Evolutionary conservation across 2,329 filamentous ascomycete genomes (phyloP).

Genomic region (Thyridium curvatum): DNA sequence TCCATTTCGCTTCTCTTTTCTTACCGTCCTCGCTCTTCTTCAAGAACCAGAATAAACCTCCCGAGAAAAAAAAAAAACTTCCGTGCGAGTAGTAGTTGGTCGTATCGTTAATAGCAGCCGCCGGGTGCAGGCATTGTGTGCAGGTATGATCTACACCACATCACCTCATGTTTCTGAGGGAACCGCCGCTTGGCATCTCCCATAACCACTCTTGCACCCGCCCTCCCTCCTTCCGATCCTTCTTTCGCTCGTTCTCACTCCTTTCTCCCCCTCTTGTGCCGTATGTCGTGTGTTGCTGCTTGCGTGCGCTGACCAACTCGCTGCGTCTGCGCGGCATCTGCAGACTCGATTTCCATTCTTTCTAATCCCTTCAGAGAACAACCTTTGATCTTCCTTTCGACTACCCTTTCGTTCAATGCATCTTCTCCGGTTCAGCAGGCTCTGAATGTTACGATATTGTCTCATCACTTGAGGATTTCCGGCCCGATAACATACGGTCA

Average conservation of each 20-base stretch:
- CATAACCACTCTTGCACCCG: slow-evolving; percentile 20
- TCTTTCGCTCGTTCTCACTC: slow-evolving; percentile 10
- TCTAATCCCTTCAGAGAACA: slow-evolving; percentile 1
- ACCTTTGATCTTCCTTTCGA: slow-evolving; percentile 1
- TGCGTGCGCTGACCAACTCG: slow-evolving; percentile 10
- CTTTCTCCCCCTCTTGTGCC: slow-evolving; percentile 1
- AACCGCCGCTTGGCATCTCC: slow-evolving; percentile 24
- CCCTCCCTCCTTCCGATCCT: slow-evolving; percentile 15
- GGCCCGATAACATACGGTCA: slow-evolving; percentile 3
- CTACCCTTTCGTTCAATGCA: slow-evolving; percentile 20
- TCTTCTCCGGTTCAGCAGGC: slow-evolving; percentile 43
- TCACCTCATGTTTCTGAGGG: slow-evolving; percentile 31
- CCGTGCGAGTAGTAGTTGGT: no score
- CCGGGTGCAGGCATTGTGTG: slow-evolving; percentile 26
- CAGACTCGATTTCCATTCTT: slow-evolving; percentile 5
- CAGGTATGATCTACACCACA: slow-evolving; percentile 37
- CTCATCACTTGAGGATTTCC: slow-evolving; percentile 9
- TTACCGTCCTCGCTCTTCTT: background rate
- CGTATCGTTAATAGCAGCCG: slow-evolving; percentile 14
- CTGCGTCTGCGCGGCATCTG: slow-evolving; percentile 7
- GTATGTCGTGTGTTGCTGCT: slow-evolving; percentile 6
- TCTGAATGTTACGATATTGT: slow-evolving; percentile 37
- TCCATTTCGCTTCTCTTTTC: no score
- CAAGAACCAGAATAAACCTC: no score
- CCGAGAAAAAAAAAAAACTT: no score